A percentile compares a stretch with the other conserved stretches of the same genome.
Evolutionary conservation across 257 asterid species (phyloP).

Genomic region (Solanum ahanhuiri): DNA sequence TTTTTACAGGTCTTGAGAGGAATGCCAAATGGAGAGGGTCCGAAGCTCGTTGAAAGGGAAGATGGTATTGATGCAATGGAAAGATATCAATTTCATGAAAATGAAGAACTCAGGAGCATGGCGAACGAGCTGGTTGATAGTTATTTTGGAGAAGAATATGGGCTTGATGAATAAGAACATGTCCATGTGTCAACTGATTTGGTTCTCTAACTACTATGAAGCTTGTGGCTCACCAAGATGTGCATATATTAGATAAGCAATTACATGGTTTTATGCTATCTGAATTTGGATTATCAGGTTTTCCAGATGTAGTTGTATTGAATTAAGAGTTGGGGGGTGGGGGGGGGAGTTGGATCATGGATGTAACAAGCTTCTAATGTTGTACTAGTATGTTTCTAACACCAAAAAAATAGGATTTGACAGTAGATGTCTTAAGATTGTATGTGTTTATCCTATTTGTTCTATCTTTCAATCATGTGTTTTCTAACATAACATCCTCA

Average conservation of each 20-base stretch:
- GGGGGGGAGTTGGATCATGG: neutral
- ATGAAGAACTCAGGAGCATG: conserved; percentile 72
- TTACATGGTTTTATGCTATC: neutral
- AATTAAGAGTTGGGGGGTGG: neutral
- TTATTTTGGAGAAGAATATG: conserved; percentile 82
- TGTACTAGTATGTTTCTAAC: neutral
- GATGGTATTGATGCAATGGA: conserved; percentile 99
- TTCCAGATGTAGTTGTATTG: neutral
- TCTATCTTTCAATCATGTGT: neutral
- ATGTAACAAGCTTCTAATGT: neutral
- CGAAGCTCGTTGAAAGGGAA: conserved; percentile 71
- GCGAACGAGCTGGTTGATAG: conserved; percentile 70
- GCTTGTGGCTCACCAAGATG: neutral
- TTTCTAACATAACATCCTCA: no score
- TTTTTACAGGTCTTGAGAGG: conserved; percentile 73
- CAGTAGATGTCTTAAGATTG: neutral
- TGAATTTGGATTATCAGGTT: neutral
- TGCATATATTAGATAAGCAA: neutral
- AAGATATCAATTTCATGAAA: conserved; percentile 84
- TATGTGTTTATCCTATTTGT: neutral
- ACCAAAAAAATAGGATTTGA: neutral
- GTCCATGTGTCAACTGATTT: neutral
- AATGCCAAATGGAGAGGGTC: conserved; percentile 74
- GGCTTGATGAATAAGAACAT: conserved; percentile 39
- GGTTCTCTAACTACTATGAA: neutral